These are phyloP conservation scores for Chenopodium album DNA, from an alignment of 148 eudicot genomes.

Conservation along the genomic window DNA sequence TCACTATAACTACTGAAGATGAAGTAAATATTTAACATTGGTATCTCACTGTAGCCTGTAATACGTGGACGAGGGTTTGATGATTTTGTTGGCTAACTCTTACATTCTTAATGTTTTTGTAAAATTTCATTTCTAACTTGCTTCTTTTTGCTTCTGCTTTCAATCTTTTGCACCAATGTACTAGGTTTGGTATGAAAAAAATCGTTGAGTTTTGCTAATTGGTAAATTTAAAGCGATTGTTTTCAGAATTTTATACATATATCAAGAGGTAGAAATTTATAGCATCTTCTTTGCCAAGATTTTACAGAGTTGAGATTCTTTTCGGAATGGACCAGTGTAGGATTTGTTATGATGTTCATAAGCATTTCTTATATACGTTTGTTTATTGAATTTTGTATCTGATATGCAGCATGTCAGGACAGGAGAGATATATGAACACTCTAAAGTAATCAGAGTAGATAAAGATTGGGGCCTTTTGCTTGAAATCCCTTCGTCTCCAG, in stretches of 20 bases:
- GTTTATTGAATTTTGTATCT: conserved; percentile 14
- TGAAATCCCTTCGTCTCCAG: conserved; percentile 68
- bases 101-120: not conserved
- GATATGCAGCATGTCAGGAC: conserved; percentile 59
- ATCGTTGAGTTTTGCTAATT: not conserved
- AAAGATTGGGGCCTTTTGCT: conserved; percentile 81
- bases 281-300: not conserved
- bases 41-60: not conserved
- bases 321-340: not conserved
- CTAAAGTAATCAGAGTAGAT: conserved; percentile 76
- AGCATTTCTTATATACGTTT: not conserved
- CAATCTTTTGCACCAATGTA: not conserved
- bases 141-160: not conserved
- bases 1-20: too few relatives aligned
- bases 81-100: not conserved
- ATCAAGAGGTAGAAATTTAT: not conserved
- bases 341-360: not conserved
- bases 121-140: not conserved
- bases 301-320: not conserved
- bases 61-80: not conserved
- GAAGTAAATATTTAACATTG: not conserved
- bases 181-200: not conserved
- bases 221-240: not conserved
- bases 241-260: not conserved
- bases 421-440: conserved; percentile 78